Conservation (phyloP, 306 rosid species). For the Urtica urens region DNA sequence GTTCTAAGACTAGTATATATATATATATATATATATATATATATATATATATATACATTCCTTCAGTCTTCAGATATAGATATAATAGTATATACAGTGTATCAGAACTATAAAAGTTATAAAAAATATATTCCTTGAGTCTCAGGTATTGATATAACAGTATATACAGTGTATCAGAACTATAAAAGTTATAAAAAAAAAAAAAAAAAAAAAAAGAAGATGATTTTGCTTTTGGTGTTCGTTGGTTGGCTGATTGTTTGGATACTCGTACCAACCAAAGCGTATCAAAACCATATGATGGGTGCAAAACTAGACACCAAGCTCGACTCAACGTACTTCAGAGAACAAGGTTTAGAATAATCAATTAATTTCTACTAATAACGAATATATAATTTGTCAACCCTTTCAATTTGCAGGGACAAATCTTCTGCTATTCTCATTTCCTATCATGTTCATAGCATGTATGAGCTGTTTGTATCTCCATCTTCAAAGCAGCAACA, state of each 20-base stretch:
- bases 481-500: conserved; percentile 32
- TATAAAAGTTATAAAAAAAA: too few species aligned
- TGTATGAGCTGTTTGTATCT: conserved; percentile 43
- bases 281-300: conserved; percentile 31
- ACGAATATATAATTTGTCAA: neutral
- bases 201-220: too few species aligned
- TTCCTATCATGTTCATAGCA: conserved; percentile 49
- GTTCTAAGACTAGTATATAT: too few species aligned
- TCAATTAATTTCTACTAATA: neutral
- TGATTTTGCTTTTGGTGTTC: conserved; percentile 25
- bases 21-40: too few species aligned
- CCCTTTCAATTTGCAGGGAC: conserved; percentile 21
- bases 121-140: too few species aligned
- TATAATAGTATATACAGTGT: too few species aligned
- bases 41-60: too few species aligned
- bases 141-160: too few species aligned
- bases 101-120: too few species aligned
- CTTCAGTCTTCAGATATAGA: too few species aligned
- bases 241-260: conserved; percentile 43
- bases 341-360: conserved; percentile 35
- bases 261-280: conserved; percentile 43
- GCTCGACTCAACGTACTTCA: conserved; percentile 39
- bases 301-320: conserved; percentile 19
- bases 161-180: too few species aligned
- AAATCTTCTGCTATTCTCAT: conserved; percentile 46